phyloP scores from a whole-genome alignment of 345 rosid species.

The Laguncularia racemosa region DNA sequence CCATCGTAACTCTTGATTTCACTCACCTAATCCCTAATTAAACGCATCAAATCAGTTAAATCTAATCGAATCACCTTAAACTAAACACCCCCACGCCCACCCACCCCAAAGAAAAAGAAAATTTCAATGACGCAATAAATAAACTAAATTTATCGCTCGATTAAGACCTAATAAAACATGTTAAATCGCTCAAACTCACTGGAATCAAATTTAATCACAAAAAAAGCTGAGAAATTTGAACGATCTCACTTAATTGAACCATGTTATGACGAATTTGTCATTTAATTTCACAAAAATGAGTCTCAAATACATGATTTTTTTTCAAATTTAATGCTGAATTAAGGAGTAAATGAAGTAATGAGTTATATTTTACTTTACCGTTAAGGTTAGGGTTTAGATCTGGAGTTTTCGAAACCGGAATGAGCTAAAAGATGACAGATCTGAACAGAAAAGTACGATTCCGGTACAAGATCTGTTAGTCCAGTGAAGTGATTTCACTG shows the following conservation, averaged over 20 bases:
- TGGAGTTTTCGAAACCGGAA: not conserved
- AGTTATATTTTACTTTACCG: not conserved
- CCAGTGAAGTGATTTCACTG: not conserved
- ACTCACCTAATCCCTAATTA: constrained; percentile 2
- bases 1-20: constrained; percentile 30
- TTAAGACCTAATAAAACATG: not conserved
- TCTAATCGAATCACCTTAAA: no score
- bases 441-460: no score
- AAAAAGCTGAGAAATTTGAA: not conserved
- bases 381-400: constrained; percentile 2
- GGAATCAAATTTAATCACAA: not conserved
- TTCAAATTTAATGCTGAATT: not conserved
- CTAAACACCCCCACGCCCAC: no score
- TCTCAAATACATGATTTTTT: no score
- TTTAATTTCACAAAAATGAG: no score
- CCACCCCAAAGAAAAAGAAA: no score
- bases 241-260: not conserved
- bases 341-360: not conserved
- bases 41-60: no score
- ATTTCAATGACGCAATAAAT: no score
- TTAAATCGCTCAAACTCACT: not conserved
- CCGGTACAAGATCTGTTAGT: not conserved
- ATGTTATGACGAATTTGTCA: no score
- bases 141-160: not conserved
- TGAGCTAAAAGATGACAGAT: not conserved